Percentiles rank a stretch among this genome's conserved stretches.
Conservation (phyloP, 129 eudicot species). For the Artemisia tridentata region DNA sequence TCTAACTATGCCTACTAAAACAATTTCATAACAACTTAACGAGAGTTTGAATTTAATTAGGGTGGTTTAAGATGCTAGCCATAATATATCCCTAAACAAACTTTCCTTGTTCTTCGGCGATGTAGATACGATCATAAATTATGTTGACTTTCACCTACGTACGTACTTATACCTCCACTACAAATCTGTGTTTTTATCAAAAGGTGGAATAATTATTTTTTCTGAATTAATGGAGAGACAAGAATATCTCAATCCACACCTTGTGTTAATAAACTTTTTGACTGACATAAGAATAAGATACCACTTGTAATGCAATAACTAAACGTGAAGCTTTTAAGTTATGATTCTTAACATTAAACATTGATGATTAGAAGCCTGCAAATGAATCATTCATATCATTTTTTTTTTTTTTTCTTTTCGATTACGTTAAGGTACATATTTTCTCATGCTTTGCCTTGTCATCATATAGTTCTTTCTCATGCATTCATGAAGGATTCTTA, state of each 20-base stretch:
- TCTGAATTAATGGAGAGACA: neutral
- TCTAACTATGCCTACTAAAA: too few species aligned
- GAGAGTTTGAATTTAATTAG: too few species aligned
- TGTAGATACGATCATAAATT: too few species aligned
- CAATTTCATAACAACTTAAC: too few species aligned
- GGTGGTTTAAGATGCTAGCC: too few species aligned
- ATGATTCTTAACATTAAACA: constrained; percentile 2
- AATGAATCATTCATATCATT: neutral
- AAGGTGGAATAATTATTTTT: neutral
- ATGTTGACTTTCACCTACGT: too few species aligned
- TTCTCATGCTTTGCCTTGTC: constrained; percentile 21
- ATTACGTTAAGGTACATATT: constrained; percentile 26
- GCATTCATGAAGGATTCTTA: neutral
- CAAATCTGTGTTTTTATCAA: too few species aligned
- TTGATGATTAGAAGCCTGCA: constrained; percentile 25
- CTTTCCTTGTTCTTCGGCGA: too few species aligned
- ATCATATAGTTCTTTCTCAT: neutral
- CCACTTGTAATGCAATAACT: constrained; percentile 11
- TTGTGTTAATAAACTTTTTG: constrained; percentile 23
- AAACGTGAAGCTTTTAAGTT: constrained; percentile 25
- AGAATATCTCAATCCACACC: neutral
- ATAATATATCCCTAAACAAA: too few species aligned
- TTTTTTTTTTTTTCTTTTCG: constrained; percentile 20
- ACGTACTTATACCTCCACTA: too few species aligned
- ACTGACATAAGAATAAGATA: constrained; percentile 18